Conservation (phyloP, 2,329 filamentous ascomycete species). For the Sphaerulina populicola region DNA sequence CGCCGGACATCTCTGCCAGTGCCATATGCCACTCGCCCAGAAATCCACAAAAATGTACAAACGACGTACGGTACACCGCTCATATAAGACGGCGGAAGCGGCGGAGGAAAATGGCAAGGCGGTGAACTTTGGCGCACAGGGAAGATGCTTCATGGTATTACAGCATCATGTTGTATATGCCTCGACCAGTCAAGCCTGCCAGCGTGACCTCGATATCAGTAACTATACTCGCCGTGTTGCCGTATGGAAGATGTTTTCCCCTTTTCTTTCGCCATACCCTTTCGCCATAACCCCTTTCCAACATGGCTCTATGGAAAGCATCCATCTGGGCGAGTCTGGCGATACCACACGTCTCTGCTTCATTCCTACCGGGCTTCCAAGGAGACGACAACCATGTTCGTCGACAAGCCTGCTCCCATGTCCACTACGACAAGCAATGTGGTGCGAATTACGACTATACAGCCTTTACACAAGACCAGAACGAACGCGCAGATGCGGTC, state of each 20-base stretch:
- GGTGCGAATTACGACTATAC: slow-evolving; percentile 15
- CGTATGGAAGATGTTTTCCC: no score
- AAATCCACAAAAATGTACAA: no score
- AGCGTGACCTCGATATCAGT: no score
- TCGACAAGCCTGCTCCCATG: neutral
- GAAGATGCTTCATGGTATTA: neutral
- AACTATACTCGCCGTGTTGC: neutral
- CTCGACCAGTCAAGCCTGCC: no score
- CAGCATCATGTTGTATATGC: no score
- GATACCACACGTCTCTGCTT: neutral
- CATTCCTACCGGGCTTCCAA: neutral
- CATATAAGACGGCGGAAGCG: neutral
- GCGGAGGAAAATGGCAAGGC: neutral
- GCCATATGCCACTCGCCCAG: no score
- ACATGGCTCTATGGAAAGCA: neutral
- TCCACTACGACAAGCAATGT: slow-evolving; percentile 11
- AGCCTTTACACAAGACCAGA: slow-evolving; percentile 13
- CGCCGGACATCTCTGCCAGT: no score
- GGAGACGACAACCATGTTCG: neutral
- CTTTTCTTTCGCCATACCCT: no score
- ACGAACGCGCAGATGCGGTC: slow-evolving; percentile 48
- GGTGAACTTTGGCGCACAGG: neutral
- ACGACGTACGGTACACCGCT: no score
- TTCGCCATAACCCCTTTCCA: neutral
- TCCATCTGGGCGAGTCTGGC: neutral